phyloP scores from a whole-genome alignment of 208 protist genomes.

The Wallacemonas sp. region DNA sequence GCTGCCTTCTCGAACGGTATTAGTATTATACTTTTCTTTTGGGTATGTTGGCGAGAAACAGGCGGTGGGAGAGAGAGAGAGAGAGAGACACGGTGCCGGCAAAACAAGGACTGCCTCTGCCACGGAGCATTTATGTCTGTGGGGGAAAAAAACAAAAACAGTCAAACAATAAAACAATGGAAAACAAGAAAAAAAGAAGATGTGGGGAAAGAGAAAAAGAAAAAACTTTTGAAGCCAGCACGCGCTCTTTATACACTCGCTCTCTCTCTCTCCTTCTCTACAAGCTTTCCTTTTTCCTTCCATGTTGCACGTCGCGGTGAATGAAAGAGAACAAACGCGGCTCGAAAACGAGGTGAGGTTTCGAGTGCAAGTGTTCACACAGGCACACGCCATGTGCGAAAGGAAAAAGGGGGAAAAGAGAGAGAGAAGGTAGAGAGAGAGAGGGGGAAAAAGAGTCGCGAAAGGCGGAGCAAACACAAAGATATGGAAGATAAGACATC shows the following conservation, averaged over 20 bases:
- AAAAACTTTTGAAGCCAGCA: slow-evolving; percentile 15
- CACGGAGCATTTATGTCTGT: not conserved
- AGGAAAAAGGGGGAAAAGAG: not conserved
- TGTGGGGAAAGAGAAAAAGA: slow-evolving; percentile 9
- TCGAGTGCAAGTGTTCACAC: too few species aligned
- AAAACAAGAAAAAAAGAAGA: slow-evolving; percentile 22
- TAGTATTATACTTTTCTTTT: too few species aligned
- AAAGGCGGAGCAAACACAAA: not conserved
- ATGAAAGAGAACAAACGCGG: too few species aligned
- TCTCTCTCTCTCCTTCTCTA: not conserved
- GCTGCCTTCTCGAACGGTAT: too few species aligned
- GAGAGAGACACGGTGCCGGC: too few species aligned
- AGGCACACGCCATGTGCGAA: too few species aligned
- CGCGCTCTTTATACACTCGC: not conserved
- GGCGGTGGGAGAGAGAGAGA: too few species aligned
- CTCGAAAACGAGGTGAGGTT: too few species aligned
- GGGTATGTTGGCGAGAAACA: too few species aligned
- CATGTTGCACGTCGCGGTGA: too few species aligned
- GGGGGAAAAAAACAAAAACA: slow-evolving; percentile 14
- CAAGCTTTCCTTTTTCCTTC: not conserved
- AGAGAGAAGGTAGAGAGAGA: slow-evolving; percentile 8
- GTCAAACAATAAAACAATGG: slow-evolving; percentile 13
- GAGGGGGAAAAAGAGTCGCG: not conserved
- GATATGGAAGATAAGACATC: slow-evolving; percentile 5
- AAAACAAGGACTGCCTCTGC: too few species aligned